A percentile compares a stretch with the other conserved stretches of the same genome.
Evolutionary conservation across 2,329 filamentous ascomycete species (phyloP).

Genomic region (Periconia sp.): DNA sequence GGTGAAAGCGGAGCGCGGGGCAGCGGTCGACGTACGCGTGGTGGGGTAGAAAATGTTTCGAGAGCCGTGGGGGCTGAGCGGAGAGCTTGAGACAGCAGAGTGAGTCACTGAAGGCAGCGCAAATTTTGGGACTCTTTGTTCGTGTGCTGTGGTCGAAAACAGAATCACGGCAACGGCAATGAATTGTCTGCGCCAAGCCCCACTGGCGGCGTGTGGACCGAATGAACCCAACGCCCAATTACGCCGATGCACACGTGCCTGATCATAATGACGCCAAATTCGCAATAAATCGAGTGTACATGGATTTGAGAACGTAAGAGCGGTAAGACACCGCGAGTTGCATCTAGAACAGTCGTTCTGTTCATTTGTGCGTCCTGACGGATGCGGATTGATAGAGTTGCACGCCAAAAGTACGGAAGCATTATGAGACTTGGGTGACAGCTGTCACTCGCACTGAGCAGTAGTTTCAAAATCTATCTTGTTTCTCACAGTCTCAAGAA

Average conservation of each 20-base stretch:
- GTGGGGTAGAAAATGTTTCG: conserved; percentile 5
- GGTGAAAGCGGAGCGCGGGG: conserved; percentile 42
- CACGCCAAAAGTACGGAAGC: no score
- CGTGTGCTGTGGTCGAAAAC: conserved; percentile 19
- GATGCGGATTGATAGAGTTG: not conserved
- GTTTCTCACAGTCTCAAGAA: not conserved
- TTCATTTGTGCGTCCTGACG: no score
- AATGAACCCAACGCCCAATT: conserved; percentile 17
- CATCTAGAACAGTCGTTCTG: no score
- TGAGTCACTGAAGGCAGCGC: conserved; percentile 1
- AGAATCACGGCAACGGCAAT: conserved; percentile 21
- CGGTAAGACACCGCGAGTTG: no score
- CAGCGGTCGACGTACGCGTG: conserved; percentile 28
- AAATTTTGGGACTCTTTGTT: conserved; percentile 18
- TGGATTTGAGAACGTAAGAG: not conserved
- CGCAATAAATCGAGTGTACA: conserved; percentile 4
- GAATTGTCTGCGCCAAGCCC: conserved; percentile 16
- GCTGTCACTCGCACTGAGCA: not conserved
- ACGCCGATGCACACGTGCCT: conserved; percentile 28
- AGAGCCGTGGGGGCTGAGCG: conserved; percentile 18
- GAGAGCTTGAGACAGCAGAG: conserved; percentile 2
- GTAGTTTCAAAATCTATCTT: not conserved
- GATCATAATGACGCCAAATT: not conserved
- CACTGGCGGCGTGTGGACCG: conserved; percentile 20
- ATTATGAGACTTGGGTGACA: not conserved